Evolutionary conservation across 2,329 filamentous ascomycete species (phyloP), one percentile per base, ranked within the genome.

Genomic region (Macrophomina pseudophaseolina): DNA sequence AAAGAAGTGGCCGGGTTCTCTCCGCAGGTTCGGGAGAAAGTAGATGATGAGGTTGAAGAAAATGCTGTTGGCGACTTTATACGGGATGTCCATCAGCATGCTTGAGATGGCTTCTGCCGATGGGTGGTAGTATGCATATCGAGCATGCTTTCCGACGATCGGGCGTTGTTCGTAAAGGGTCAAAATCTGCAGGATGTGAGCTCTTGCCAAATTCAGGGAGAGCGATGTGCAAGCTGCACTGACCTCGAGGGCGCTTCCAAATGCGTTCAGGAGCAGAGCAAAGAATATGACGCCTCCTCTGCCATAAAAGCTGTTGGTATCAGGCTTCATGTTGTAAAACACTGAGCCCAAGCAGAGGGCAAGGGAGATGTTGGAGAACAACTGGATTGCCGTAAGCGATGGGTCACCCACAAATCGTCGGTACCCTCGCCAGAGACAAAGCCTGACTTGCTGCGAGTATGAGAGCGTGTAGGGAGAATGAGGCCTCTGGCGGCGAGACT

Each of bases 111-210:
- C 92, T 82, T 97, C 93, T 5, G 92, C 90, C 8, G 90, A 91
- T 0, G 94, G 93, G 74, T 97, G 93, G 72, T 97, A 97, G 42
- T 97, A 86, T 16, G 93, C 92, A 75, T 97, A 97, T 56, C 90
- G 88, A 64, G 85, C 81, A 72, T 97, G 94, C 75, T 97, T 97
- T 73, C 97, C 93, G 68, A 97, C 92, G 71, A 97, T 95, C 0
- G 91, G 90, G 28, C 94, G 90, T 85, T 97, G 93, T 1, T 91
- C 86, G 74, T 94, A 97, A 2, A 97, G 68, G 51, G 90, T 92
- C 33, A 94, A 78, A 76, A 94, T 94, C 77, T 94, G 68, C 70
- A 52, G 72, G 71, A 89, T 85, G 8, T 86, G 83, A 0, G 80
- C 83, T 23, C 89, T 76, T 1, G 86, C 86, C 69, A 87, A 9